Base-by-base conservation (phyloP, 164 flowering plant genomes). In the Litsea cubeba region DNA sequence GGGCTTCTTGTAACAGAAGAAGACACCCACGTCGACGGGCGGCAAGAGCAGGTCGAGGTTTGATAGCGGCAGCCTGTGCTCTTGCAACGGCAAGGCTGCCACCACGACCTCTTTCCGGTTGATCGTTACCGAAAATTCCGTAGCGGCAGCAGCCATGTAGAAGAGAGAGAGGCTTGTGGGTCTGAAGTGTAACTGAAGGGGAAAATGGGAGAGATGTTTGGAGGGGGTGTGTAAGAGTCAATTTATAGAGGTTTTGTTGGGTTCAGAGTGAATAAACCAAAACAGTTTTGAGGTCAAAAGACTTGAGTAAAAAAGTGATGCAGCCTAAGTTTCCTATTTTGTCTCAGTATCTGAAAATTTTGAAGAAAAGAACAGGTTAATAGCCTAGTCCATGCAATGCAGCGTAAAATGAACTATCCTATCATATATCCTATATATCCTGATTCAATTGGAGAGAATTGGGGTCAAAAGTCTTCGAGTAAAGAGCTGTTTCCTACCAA, bases 21-120 rank as follows among this genome's bases (percentile, higher is more conserved):
- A 84, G 8, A 85, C 81, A 2, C 82, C 72, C 1, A 84, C 80
- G 58, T 87, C 86, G 1, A 85, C 12, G 0, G 85, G 82, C 1
- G 90, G 90, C 18, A 87, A 71, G 4, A 85, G 69, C 71, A 85
- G 46, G 73, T 87, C 90, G 17, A 87, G 84, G 75, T 87, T 87
- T 1, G 88, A 87, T 12, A 81, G 80, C 1, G 87, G 85, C 24
- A 86, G 78, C 82, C 84, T 75, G 54, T 76, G 82, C 26, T 83
- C 86, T 22, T 79, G 87, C 69, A 82, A 12, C 0, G 89, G 85
- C 69, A 83, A 49, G 35, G 58, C 76, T 23, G 89, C 78, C 5
- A 82, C 76, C 62, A 86, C 79, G 12, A 77, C 77, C 69, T 84
- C 87, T 11, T 74, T 79, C 51, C 49, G 68, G 24, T 25, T 71